Conservation (phyloP, 139 green algal genomes). For the Astrephomene gubernaculifera region DNA sequence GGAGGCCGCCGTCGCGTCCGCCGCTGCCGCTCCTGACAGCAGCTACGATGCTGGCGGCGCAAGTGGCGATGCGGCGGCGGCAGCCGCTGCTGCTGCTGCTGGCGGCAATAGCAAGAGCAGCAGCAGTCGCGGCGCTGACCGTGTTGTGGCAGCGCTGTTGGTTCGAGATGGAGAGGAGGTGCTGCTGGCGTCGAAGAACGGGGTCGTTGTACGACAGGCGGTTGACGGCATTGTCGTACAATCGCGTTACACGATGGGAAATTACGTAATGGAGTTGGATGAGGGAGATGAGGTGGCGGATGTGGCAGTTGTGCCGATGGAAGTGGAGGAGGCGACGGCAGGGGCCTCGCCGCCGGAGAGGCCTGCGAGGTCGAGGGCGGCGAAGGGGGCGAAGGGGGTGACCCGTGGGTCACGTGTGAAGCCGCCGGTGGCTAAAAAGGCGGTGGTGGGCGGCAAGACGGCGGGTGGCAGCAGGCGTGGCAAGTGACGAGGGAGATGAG, state of each 20-base stretch:
- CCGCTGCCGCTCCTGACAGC: not conserved
- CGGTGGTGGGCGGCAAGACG: not conserved
- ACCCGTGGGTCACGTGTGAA: too few relatives aligned
- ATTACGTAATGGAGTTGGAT: constrained; percentile 12
- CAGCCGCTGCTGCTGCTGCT: too few relatives aligned
- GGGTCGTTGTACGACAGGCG: constrained; percentile 13
- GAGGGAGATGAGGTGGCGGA: constrained; percentile 19
- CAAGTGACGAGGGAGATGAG: not conserved
- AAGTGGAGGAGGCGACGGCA: not conserved
- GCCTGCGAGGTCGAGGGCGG: not conserved
- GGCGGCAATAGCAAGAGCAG: too few relatives aligned
- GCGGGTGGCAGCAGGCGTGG: not conserved
- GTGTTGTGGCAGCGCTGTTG: not conserved
- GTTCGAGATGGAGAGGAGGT: constrained; percentile 40
- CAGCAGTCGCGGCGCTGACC: constrained; percentile 4
- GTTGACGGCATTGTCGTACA: constrained; percentile 1
- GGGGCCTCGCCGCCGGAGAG: not conserved
- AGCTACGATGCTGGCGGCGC: not conserved
- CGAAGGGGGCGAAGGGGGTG: too few relatives aligned
- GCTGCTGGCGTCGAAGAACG: not conserved
- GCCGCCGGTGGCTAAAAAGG: too few relatives aligned
- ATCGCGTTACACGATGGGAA: not conserved
- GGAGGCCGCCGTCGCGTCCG: not conserved
- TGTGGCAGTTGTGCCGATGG: not conserved
- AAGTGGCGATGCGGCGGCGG: not conserved